phyloP scores from a whole-genome alignment of 495 filamentous ascomycete genomes.

The Hyaloscypha bicolor region DNA sequence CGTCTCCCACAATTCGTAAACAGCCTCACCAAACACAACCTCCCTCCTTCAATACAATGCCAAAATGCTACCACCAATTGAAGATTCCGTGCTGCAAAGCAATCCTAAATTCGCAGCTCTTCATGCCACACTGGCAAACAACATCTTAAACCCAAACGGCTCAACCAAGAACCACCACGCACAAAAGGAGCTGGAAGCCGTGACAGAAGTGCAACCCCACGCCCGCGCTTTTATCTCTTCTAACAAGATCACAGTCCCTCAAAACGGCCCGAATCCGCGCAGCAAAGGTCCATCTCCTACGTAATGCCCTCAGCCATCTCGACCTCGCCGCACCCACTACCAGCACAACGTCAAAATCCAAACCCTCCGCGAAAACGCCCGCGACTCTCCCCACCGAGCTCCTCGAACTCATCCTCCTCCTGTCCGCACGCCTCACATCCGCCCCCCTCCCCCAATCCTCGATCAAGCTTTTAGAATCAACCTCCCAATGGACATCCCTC shows the following conservation, averaged over 20 bases:
- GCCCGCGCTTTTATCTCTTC: neutral
- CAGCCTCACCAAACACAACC: constrained; percentile 3
- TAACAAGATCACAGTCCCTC: constrained; percentile 13
- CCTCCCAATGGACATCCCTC: constrained; percentile 27
- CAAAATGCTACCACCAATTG: constrained; percentile 67
- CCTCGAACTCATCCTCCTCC: constrained; percentile 31
- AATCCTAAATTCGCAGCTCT: constrained; percentile 68
- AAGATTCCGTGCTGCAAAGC: constrained; percentile 58
- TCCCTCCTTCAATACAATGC: constrained; percentile 10
- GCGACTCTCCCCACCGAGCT: constrained; percentile 27
- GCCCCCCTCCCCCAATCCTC: constrained; percentile 4
- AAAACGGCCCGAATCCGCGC: constrained; percentile 15
- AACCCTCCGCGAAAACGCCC: neutral
- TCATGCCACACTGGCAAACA: constrained; percentile 60
- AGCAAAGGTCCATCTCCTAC: constrained; percentile 26
- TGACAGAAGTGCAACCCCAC: constrained; percentile 47
- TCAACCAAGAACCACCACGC: constrained; percentile 58
- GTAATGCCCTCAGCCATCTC: constrained; percentile 18
- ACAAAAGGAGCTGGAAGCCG: constrained; percentile 54
- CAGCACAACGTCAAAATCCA: constrained; percentile 11
- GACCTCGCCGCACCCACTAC: constrained; percentile 21
- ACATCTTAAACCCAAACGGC: constrained; percentile 61
- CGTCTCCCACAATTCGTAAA: neutral
- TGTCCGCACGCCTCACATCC: constrained; percentile 23
- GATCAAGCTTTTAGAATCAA: constrained; percentile 17